These are phyloP conservation scores for Terana coerulea DNA, from an alignment of 768 basidiomycete species.

Conservation along the genomic window DNA sequence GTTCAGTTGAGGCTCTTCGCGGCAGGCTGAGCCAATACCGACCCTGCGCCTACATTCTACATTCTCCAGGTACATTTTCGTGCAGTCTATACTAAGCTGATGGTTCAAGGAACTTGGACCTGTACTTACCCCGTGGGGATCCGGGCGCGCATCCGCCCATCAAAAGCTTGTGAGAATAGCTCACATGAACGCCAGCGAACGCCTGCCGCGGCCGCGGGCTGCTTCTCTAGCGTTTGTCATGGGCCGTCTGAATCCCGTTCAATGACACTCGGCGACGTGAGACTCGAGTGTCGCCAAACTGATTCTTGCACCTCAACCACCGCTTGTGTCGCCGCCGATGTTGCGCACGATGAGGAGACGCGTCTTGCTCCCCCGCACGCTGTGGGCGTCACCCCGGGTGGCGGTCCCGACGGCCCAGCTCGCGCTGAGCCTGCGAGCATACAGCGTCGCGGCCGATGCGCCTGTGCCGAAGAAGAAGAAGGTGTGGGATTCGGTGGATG, in stretches of 20 bases:
- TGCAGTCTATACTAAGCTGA: no score
- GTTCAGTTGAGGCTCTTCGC: no score
- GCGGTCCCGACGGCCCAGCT: neutral
- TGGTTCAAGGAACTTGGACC: no score
- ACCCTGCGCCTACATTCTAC: no score
- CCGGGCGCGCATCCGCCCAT: neutral
- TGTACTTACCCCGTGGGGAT: neutral
- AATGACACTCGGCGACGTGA: neutral
- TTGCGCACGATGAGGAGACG: constrained; percentile 1
- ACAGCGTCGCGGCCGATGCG: constrained; percentile 19
- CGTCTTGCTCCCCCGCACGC: neutral
- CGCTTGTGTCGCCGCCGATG: constrained; percentile 1
- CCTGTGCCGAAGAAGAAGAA: constrained; percentile 45
- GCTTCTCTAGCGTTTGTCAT: constrained; percentile 2
- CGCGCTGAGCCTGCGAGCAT: neutral
- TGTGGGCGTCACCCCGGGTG: neutral
- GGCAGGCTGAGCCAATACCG: no score
- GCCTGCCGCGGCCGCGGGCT: neutral
- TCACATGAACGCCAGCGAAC: neutral
- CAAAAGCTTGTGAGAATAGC: no score
- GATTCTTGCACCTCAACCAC: no score
- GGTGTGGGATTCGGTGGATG: constrained; percentile 79
- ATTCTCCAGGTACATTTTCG: no score
- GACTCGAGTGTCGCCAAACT: no score
- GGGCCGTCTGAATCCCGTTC: neutral